phyloP scores from a whole-genome alignment of 768 basidiomycete genomes.

The Podaxis sp. region DNA sequence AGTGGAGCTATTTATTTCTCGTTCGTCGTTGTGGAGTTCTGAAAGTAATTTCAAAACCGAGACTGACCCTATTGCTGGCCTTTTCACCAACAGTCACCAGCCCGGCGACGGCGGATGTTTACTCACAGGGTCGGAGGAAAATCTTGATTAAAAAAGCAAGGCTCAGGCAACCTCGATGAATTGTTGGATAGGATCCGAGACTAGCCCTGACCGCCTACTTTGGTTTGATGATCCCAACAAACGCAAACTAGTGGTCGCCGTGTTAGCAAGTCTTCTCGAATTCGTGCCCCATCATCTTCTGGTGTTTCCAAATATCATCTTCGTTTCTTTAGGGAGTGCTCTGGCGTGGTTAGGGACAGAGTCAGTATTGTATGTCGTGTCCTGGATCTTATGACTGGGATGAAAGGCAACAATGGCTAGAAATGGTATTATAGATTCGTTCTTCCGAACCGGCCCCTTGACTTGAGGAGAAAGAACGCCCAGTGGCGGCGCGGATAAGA shows the following conservation, averaged over 20 bases:
- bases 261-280: no score
- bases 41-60: neutral
- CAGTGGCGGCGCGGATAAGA: no score
- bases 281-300: no score
- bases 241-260: no score
- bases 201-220: neutral
- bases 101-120: constrained; percentile 4
- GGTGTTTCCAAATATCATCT: no score
- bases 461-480: no score
- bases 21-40: neutral
- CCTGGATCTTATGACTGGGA: neutral
- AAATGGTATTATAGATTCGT: neutral
- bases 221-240: no score
- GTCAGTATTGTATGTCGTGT: no score
- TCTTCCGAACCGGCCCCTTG: no score
- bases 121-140: constrained; percentile 3
- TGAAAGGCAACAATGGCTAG: neutral
- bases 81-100: no score
- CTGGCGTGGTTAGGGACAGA: no score
- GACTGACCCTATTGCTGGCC: neutral
- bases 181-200: constrained; percentile 6
- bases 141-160: neutral
- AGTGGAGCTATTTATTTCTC: neutral
- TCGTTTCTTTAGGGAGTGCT: no score
- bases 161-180: constrained; percentile 1